These are phyloP conservation scores for Sedum album DNA, from an alignment of 164 flowering plant genomes.

Conservation along the genomic window DNA sequence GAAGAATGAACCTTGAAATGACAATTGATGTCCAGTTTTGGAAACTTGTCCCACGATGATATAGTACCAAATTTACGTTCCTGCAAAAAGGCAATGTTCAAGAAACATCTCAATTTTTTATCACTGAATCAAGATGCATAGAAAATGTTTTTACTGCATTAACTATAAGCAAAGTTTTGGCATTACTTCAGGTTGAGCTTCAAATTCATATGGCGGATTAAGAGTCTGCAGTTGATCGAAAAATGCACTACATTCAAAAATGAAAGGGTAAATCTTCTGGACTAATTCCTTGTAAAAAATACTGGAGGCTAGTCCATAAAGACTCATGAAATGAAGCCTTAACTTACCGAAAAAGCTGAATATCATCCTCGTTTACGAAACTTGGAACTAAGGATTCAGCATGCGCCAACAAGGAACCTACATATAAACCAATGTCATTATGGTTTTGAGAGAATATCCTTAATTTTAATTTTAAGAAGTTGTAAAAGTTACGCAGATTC, in stretches of 20 bases:
- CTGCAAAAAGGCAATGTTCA: slow-evolving; percentile 12
- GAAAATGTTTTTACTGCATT: background rate
- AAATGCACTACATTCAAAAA: slow-evolving; percentile 47
- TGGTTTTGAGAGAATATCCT: background rate
- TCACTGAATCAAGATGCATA: background rate
- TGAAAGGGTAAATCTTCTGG: background rate
- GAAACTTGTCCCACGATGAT: slow-evolving; percentile 27
- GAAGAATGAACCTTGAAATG: slow-evolving; percentile 26
- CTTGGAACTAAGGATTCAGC: slow-evolving; percentile 76
- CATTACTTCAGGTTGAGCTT: slow-evolving; percentile 40
- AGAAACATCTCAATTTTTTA: slow-evolving; percentile 3
- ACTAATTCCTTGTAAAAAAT: background rate
- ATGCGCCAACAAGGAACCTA: slow-evolving; percentile 80
- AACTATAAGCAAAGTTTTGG: slow-evolving; percentile 1
- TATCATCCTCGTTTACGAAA: slow-evolving; percentile 74
- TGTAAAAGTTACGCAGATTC: slow-evolving; percentile 51
- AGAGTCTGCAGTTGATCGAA: slow-evolving; percentile 40
- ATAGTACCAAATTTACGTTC: slow-evolving; percentile 27
- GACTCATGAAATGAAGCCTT: background rate
- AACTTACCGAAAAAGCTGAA: slow-evolving; percentile 71
- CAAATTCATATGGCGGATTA: slow-evolving; percentile 29
- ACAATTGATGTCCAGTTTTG: slow-evolving; percentile 18
- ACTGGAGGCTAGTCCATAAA: background rate
- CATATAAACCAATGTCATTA: slow-evolving; percentile 20
- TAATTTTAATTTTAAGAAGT: background rate